Conservation (phyloP, 202 grass and related monocot species). For the Zoysia matrella region DNA sequence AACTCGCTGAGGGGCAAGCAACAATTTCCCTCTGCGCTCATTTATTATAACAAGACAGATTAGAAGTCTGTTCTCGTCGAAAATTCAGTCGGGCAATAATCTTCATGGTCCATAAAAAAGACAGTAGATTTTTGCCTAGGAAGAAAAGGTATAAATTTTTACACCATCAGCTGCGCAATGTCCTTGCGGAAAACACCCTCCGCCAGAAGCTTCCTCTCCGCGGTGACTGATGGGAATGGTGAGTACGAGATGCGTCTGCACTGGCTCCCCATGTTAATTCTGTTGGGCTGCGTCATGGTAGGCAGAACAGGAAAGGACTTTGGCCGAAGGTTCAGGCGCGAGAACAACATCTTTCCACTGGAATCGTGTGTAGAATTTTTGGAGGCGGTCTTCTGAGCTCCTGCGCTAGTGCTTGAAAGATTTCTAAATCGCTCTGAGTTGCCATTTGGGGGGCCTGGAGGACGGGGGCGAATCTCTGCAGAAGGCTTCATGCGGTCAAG, state of each 20-base stretch:
- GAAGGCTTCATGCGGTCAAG: slow-evolving; percentile 98
- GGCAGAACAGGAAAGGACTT: slow-evolving; percentile 65
- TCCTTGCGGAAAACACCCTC: slow-evolving; percentile 79
- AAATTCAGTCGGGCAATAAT: slow-evolving; percentile 9
- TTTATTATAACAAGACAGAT: slow-evolving; percentile 40
- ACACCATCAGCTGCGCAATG: slow-evolving; percentile 81
- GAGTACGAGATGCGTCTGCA: slow-evolving; percentile 58
- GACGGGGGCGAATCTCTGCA: slow-evolving; percentile 76
- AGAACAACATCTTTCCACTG: slow-evolving; percentile 67
- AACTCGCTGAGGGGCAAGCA: too few relatives aligned
- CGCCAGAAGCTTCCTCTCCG: slow-evolving; percentile 52
- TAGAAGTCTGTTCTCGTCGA: slow-evolving; percentile 13
- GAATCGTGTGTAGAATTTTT: slow-evolving; percentile 47
- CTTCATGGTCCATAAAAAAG: slow-evolving; percentile 30
- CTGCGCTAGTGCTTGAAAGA: slow-evolving; percentile 34
- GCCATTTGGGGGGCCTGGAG: slow-evolving; percentile 33
- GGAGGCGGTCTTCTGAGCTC: slow-evolving; percentile 40
- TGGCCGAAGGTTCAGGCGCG: slow-evolving; percentile 61
- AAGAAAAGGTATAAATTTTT: slow-evolving; percentile 24
- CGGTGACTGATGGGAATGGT: slow-evolving; percentile 29
- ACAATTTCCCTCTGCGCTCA: slow-evolving; percentile 3
- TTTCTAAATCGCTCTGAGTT: slow-evolving; percentile 38
- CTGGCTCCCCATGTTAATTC: slow-evolving; percentile 46
- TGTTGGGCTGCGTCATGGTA: slow-evolving; percentile 63
- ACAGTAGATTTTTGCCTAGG: background rate